Base-by-base conservation (phyloP, 345 rosid species). In the Syzygium jambos region DNA sequence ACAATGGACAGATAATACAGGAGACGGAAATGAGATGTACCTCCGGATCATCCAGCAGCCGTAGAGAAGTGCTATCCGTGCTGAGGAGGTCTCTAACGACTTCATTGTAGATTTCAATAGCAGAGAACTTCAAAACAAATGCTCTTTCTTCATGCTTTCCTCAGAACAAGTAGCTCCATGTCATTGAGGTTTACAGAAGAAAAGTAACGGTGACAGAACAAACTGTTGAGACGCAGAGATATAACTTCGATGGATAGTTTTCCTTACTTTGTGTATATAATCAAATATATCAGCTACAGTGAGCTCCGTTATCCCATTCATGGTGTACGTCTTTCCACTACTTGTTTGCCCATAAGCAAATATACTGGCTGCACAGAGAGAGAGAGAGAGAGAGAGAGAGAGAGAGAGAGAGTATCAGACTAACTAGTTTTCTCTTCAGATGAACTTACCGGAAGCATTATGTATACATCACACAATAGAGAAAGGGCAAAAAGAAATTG, bases 321-420 rank as follows among this genome's bases (percentile, higher is more conserved):
- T 98, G 38, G 99, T 98, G 91, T 97, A 95, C 27, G 99, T 97
- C 96, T 97, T 97, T 90, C 99, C 99, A 90, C 99, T 97, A 94
- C 99, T 95, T 49, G 99, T 98, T 93, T 98, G 99, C 57, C 99
- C 99, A 92, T 98, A 98, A 12, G 99, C 99, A 89, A 98, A 98
- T 52, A 98, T 94, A 89, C 96, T 96, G 61, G 99, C 99, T 98
- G 96, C 83, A 89, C 86, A 59, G 78, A 86, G 78, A 19, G 85
- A 73, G 19, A 63, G 73, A 65, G 77, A 63, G 78, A 63, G 43
- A 30, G 11, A 52, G 54, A 52, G 55, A 52, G 55, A 61, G 56
- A 53, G 56, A 53, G 68, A 59, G 34, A 52, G 53, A 19, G 11
- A 22, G 11, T 41, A 68, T 68, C 34, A 68, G 80, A 41, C 80